A percentile compares a stretch with the other conserved stretches of the same genome.
Conservation (phyloP, 352 stramenopile species). For the Phytophthora hybrid region DNA sequence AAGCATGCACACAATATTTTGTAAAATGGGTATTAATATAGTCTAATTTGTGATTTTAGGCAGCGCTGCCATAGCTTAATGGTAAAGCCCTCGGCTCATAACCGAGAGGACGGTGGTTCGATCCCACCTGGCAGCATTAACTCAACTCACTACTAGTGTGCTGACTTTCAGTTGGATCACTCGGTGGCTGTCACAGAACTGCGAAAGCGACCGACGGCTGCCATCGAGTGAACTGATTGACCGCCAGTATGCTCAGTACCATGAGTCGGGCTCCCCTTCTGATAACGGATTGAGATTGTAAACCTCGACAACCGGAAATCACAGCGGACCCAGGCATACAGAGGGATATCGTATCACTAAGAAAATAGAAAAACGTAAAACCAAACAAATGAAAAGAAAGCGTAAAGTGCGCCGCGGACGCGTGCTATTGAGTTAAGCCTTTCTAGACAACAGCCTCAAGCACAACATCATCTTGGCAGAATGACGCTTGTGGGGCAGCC, state of each 20-base stretch:
- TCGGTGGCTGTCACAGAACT: constrained; percentile 7
- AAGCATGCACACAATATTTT: background rate
- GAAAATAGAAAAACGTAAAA: background rate
- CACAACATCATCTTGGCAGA: too few relatives aligned
- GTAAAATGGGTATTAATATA: background rate
- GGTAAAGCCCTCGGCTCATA: constrained; percentile 1
- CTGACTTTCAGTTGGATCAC: constrained; percentile 10
- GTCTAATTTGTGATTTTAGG: background rate
- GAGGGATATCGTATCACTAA: background rate
- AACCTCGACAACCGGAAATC: background rate
- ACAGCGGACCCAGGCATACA: background rate
- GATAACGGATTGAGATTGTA: background rate
- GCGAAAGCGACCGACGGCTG: background rate
- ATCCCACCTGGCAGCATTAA: constrained; percentile 15
- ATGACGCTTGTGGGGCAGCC: too few relatives aligned
- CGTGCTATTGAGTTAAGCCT: too few relatives aligned
- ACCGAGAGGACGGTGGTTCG: constrained; percentile 9
- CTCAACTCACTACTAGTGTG: constrained; percentile 13
- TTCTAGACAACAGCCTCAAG: too few relatives aligned
- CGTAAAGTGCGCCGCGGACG: too few relatives aligned
- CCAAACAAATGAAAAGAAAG: background rate
- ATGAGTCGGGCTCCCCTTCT: constrained; percentile 10
- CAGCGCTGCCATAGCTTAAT: background rate
- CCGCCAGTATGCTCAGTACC: constrained; percentile 20
- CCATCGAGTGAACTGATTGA: constrained; percentile 14